Evolutionary conservation across 1,284 basidiomycete species (phyloP).

Genomic region (Cryptococcus sp.): DNA sequence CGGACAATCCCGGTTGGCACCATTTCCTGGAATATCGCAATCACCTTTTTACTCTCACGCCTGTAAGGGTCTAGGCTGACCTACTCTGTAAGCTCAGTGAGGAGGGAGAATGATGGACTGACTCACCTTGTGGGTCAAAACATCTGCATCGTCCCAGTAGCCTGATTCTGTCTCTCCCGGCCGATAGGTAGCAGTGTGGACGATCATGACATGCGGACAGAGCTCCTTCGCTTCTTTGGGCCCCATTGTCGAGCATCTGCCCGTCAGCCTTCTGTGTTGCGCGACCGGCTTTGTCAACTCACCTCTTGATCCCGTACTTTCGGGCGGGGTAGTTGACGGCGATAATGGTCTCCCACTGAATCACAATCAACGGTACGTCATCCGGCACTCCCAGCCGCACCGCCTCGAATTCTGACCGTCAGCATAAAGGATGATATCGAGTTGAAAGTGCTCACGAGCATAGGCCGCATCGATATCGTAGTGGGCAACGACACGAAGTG

Average conservation of each 20-base stretch:
- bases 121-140: constrained; percentile 78
- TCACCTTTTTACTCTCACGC: constrained; percentile 76
- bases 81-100: constrained; percentile 45
- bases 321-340: constrained; percentile 91
- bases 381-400: constrained; percentile 64
- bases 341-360: constrained; percentile 80
- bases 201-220: constrained; percentile 73
- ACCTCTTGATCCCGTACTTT: constrained; percentile 72
- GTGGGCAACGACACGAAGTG: constrained; percentile 61
- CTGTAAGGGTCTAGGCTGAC: constrained; percentile 89
- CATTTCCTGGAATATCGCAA: constrained; percentile 68
- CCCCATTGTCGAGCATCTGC: no score
- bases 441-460: constrained; percentile 46
- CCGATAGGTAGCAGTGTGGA: constrained; percentile 79
- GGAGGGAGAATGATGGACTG: no score
- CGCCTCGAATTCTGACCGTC: constrained; percentile 65
- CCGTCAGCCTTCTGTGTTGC: no score
- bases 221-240: constrained; percentile 68
- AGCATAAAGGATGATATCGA: constrained; percentile 2
- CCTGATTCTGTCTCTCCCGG: constrained; percentile 77
- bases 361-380: constrained; percentile 72
- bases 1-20: constrained; percentile 62
- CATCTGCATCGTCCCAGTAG: constrained; percentile 77
- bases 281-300: background rate
- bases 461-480: constrained; percentile 89